Base-by-base conservation (phyloP, 106 monocot species). In the Dendrobium catenatum region DNA sequence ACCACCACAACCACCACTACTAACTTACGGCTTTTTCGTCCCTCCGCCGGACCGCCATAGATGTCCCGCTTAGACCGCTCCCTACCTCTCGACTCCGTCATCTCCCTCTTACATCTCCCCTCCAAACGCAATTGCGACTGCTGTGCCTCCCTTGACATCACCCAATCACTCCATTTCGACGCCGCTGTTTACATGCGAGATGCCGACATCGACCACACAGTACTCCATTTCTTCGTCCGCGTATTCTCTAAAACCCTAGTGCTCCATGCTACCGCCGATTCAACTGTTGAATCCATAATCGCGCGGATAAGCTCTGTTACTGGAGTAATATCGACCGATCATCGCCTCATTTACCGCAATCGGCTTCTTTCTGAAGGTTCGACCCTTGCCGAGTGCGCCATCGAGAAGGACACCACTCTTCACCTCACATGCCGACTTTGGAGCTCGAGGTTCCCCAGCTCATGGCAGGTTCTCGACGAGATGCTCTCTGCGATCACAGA, bases 191-290 rank as follows among this genome's bases (percentile, higher is more conserved):
- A 1, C 9, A 55, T 55, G 17, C 17, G 55, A 17, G 55, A 55
- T 13, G 55, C 17, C 11, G 11, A 13, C 55, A 55, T 11, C 55
- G 55, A 55, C 55, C 3, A 55, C 1, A 55, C 10, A 4, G 54
- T 72, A 6, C 81, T 91, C 29, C 96, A 96, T 27, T 90, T 96
- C 84, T 94, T 96, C 73, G 90, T 96, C 49, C 88, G 90, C 15
- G 68, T 61, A 40, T 41, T 26, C 13, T 81, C 79, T 9, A 68
- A 43, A 56, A 87, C 88, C 48, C 72, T 90, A 0, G 93, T 92
- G 19, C 49, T 96, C 77, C 93, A 85, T 44, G 80, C 86, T 4
- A n/a, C 9, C 15, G 64, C 87, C 1, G 75, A 80, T 0, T 86
- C 76, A 76, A 90, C 88, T 11, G 86, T 96, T 5, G 66, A 55